Conservation (phyloP, 192 early-diverging fungal species). For the Powellomyces hirtus region DNA sequence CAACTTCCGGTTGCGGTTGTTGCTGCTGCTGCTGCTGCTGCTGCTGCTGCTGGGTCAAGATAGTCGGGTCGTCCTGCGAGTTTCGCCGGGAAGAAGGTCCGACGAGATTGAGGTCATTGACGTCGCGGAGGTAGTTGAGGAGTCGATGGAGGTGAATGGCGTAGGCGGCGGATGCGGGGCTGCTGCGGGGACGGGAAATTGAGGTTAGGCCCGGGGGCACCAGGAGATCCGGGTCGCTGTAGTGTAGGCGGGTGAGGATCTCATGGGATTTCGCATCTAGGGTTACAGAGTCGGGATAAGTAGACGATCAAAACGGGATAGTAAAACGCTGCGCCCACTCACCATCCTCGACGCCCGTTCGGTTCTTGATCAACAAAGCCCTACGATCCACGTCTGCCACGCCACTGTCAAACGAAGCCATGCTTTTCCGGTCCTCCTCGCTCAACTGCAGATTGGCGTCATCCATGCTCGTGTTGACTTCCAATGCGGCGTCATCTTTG, state of each 20-base stretch:
- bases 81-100: conserved; percentile 29
- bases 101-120: conserved; percentile 50
- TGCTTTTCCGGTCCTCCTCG: background rate
- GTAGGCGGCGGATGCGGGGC: background rate
- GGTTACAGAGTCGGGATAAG: no score
- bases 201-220: no score
- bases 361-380: background rate
- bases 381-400: background rate
- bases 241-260: background rate
- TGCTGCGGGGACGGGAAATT: background rate
- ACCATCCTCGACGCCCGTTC: background rate
- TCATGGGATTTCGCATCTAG: background rate
- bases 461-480: background rate
- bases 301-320: background rate
- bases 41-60: no score
- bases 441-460: background rate
- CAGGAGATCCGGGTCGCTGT: background rate
- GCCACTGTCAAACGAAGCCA: conserved; percentile 3
- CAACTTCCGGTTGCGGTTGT: background rate
- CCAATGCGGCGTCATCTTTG: background rate
- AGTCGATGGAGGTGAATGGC: conserved; percentile 32
- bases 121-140: conserved; percentile 54
- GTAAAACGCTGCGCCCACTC: background rate
- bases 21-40: background rate
- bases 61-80: no score